These are phyloP conservation scores for Cyclocybe aegerita DNA, from an alignment of 768 basidiomycete species.

Conservation along the genomic window DNA sequence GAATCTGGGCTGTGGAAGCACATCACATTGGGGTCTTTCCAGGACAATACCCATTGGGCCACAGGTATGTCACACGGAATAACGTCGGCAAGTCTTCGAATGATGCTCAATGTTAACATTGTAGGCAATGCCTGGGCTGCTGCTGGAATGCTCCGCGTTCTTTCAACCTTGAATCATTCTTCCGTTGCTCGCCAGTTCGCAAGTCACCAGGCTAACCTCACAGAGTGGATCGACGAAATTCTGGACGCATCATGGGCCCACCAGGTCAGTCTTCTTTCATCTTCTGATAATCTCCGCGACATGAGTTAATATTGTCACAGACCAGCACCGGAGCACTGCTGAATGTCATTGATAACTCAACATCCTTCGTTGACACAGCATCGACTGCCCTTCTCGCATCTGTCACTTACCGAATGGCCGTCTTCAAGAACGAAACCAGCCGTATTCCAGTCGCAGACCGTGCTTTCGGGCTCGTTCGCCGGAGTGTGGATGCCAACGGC, in stretches of 20 bases:
- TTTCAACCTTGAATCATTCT: conserved; percentile 50
- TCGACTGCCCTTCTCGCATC: conserved; percentile 59
- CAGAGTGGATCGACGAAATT: conserved; percentile 56
- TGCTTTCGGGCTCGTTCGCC: conserved; percentile 35
- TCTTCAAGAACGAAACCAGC: conserved; percentile 33
- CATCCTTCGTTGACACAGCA: conserved; percentile 54
- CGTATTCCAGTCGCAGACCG: conserved; percentile 40
- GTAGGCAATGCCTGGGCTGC: conserved; percentile 69
- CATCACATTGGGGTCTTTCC: conserved; percentile 42
- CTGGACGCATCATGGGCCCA: conserved; percentile 38
- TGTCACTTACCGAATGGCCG: conserved; percentile 53
- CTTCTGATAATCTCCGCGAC: not conserved
- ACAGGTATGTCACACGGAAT: conserved; percentile 38
- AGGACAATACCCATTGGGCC: conserved; percentile 55
- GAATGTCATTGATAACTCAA: conserved; percentile 51
- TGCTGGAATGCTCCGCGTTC: conserved; percentile 60
- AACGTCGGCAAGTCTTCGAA: not conserved
- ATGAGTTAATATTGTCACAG: conserved; percentile 21
- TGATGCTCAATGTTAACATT: not conserved
- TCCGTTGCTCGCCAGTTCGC: conserved; percentile 33
- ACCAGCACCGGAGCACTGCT: conserved; percentile 42
- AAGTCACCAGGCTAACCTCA: conserved; percentile 42
- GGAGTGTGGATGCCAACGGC: conserved; percentile 37
- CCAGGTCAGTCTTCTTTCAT: conserved; percentile 32
- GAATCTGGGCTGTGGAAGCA: conserved; percentile 56